phyloP scores from a whole-genome alignment of 2,329 filamentous ascomycete species.

The Penicillium freii region DNA sequence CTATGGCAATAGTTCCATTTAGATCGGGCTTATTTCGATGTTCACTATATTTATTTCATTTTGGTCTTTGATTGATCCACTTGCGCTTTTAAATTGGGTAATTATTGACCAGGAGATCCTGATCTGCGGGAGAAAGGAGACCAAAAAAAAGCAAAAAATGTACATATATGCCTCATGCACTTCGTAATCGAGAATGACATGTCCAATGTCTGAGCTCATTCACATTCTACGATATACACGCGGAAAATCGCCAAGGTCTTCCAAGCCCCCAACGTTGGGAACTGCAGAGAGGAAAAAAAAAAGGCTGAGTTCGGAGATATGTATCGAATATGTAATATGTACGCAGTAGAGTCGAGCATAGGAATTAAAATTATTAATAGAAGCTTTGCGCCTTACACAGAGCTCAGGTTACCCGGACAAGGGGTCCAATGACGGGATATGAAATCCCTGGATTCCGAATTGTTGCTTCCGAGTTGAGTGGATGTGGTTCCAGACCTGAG shows the following conservation, averaged over 20 bases:
- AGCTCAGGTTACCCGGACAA: neutral
- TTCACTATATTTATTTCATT: neutral
- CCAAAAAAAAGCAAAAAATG: neutral
- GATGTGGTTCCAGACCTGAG: slow-evolving; percentile 4
- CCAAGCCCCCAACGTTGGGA: slow-evolving; percentile 11
- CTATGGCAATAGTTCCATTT: neutral
- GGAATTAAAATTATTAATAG: slow-evolving; percentile 8
- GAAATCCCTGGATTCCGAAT: slow-evolving; percentile 12
- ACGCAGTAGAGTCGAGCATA: slow-evolving; percentile 10
- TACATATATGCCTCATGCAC: slow-evolving; percentile 5
- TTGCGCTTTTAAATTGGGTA: neutral
- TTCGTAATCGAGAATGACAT: neutral
- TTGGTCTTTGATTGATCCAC: neutral
- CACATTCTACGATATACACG: neutral
- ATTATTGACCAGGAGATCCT: neutral
- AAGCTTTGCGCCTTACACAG: slow-evolving; percentile 5
- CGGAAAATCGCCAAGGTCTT: neutral
- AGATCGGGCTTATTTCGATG: neutral
- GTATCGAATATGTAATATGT: neutral
- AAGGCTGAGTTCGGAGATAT: neutral
- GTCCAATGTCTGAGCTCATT: neutral
- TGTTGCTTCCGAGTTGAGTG: neutral
- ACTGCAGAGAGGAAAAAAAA: neutral
- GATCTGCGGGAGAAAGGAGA: slow-evolving; percentile 2
- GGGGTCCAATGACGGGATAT: slow-evolving; percentile 1